A percentile compares a stretch with the other conserved stretches of the same genome.
phyloP scores from a whole-genome alignment of 1,284 basidiomycete species.

The Ustilago loliicola region DNA sequence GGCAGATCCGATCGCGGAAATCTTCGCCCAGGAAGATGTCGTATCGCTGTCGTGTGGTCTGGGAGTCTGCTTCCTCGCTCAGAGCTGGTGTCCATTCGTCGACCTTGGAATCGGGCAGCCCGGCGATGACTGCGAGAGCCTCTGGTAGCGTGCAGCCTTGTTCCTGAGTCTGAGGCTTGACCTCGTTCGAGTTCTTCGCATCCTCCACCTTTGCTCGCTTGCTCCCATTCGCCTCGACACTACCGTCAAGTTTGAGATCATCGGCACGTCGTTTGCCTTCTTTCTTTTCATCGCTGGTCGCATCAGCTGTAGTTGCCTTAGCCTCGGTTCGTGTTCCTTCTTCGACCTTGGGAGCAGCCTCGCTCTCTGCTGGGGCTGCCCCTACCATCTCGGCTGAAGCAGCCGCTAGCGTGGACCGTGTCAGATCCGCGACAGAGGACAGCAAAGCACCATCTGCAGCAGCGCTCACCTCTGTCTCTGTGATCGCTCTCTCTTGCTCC shows the following conservation, averaged over 20 bases:
- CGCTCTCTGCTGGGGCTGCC: slow-evolving; percentile 4
- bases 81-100: slow-evolving; percentile 45
- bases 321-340: background rate
- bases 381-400: slow-evolving; percentile 13
- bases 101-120: slow-evolving; percentile 25
- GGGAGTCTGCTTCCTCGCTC: slow-evolving; percentile 2
- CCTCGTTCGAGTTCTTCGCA: background rate
- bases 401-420: slow-evolving; percentile 22
- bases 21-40: slow-evolving; percentile 69
- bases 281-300: background rate
- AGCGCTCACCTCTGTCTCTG: slow-evolving; percentile 30
- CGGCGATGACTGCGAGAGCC: slow-evolving; percentile 14
- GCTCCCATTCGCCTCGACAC: background rate
- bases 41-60: slow-evolving; percentile 23
- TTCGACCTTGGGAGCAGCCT: background rate
- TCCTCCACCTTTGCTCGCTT: slow-evolving; percentile 32
- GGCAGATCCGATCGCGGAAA: slow-evolving; percentile 69
- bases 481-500: slow-evolving; percentile 35
- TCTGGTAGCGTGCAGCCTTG: slow-evolving; percentile 28
- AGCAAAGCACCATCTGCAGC: slow-evolving; percentile 41
- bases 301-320: background rate
- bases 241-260: background rate
- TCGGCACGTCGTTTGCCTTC: slow-evolving; percentile 38
- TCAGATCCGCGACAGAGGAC: slow-evolving; percentile 49
- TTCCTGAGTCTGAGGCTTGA: background rate